These are phyloP conservation scores for Linderniella brevidens DNA, from an alignment of 257 asterid species.

Conservation along the genomic window DNA sequence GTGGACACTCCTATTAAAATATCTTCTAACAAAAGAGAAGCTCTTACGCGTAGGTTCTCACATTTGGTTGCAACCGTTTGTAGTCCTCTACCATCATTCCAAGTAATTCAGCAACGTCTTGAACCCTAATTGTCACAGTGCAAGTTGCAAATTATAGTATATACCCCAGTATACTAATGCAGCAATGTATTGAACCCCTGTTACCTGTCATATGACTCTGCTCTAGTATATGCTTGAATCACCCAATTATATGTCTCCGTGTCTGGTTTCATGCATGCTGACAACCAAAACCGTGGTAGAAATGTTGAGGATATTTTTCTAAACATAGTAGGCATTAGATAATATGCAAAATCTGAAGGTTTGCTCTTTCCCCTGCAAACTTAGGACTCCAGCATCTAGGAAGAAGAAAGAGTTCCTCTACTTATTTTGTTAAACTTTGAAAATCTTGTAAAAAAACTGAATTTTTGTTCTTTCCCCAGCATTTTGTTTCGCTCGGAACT, in stretches of 20 bases:
- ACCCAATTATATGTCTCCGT: conserved; percentile 98
- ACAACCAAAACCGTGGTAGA: conserved; percentile 21
- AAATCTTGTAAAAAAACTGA: too few relatives aligned
- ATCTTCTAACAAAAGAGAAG: conserved; percentile 13
- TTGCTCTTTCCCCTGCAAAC: background rate
- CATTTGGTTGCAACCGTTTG: conserved; percentile 88
- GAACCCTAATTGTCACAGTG: conserved; percentile 48
- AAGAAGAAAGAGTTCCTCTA: background rate
- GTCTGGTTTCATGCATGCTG: conserved; percentile 88
- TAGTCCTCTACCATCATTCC: conserved; percentile 99
- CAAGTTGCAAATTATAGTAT: conserved; percentile 5
- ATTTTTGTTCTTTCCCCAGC: too few relatives aligned
- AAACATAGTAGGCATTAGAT: too few relatives aligned
- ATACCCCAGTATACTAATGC: too few relatives aligned
- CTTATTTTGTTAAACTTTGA: background rate
- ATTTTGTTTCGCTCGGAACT: too few relatives aligned
- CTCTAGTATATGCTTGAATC: conserved; percentile 97
- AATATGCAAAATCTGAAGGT: too few relatives aligned
- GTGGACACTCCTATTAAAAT: background rate
- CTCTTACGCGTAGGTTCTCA: conserved; percentile 96
- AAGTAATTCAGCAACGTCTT: conserved; percentile 94
- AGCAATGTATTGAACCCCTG: too few relatives aligned
- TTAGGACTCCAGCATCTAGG: background rate
- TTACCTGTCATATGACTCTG: conserved; percentile 93
- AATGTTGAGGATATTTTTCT: background rate